Base-by-base conservation (phyloP, 2,329 filamentous ascomycete species). In the Talaromyces sp. region DNA sequence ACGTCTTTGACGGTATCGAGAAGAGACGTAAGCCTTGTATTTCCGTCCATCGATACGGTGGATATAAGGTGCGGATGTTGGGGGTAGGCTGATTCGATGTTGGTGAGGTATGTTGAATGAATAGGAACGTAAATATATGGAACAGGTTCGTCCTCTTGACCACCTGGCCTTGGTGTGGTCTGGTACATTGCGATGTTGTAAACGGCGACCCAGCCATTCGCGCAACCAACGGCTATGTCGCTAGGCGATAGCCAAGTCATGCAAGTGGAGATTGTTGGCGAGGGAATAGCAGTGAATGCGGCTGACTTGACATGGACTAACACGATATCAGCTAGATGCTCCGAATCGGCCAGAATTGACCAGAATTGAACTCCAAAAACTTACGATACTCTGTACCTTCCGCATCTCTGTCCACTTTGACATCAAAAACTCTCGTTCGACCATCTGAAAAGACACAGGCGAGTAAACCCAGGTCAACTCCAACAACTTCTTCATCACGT, bases 371-470 rank as follows among this genome's bases (percentile, higher is more conserved):
- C 19, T 45, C 4, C n/a, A 9, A 31, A 10, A 49, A 60, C 75
- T 68, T 69, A 78, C 76, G 67, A 60, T 72, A 79, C 69, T 78
- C 74, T 0, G 73, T 73, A 49, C 65, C 66, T 39, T 70, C 66
- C 11, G 72, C 66, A 27, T 71, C 67, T 27, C 69, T 67, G 50
- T 69, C 69, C 50, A 78, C 24, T 60, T 75, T 78, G n/a, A 88
- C 71, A 69, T 86, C 81, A 39, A 89, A 71, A 4, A 89, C 79
- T 64, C 85, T 78, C 4, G 86, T 74, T 56, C 73, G 78, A 5
- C 87, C 87, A 71, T 89, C 87, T n/a, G 79, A 81, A 78, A 84
- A 88, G 1, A 88, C 73, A 11, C 81, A 81, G 4, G 84, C 86
- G 27, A 89, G 76, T 7, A 88, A 74, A 0, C 85, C 86, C 41